phyloP scores from a whole-genome alignment of 345 rosid genomes.

The Gynandropsis gynandra region DNA sequence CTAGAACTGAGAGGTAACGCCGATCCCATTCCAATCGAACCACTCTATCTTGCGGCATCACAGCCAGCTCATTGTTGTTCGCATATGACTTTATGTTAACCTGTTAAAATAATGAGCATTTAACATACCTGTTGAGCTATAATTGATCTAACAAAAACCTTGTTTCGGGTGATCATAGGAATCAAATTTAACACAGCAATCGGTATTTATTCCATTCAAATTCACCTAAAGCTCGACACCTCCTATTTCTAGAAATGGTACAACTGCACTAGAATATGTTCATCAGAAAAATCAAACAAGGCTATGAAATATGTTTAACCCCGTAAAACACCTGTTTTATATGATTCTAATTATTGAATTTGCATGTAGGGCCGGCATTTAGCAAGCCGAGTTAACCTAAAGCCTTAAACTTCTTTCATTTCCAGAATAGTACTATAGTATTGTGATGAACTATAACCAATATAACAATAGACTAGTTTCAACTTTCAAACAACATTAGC shows the following conservation, averaged over 20 bases:
- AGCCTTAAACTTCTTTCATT: too few species aligned
- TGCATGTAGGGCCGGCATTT: too few species aligned
- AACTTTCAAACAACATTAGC: too few species aligned
- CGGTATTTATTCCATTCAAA: neutral
- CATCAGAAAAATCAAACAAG: neutral
- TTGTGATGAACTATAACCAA: too few species aligned
- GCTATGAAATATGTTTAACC: neutral
- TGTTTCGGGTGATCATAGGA: constrained; percentile 2
- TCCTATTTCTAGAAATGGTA: neutral
- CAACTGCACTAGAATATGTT: neutral
- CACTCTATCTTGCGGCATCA: constrained; percentile 83
- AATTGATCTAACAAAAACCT: neutral
- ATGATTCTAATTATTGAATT: too few species aligned
- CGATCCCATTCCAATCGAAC: constrained; percentile 85
- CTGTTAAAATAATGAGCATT: constrained; percentile 24
- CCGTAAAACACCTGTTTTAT: too few species aligned
- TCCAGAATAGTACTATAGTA: too few species aligned
- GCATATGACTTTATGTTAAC: constrained; percentile 92
- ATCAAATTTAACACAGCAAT: neutral
- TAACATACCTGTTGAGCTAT: constrained; percentile 3
- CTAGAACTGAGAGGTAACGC: constrained; percentile 78
- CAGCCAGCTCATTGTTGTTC: constrained; percentile 82
- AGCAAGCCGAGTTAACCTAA: too few species aligned
- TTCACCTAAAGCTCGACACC: constrained; percentile 17
- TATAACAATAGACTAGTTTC: too few species aligned